A percentile compares a stretch with the other conserved stretches of the same genome.
Conservation (phyloP, 306 rosid species). For the Cucumis cinereus region DNA sequence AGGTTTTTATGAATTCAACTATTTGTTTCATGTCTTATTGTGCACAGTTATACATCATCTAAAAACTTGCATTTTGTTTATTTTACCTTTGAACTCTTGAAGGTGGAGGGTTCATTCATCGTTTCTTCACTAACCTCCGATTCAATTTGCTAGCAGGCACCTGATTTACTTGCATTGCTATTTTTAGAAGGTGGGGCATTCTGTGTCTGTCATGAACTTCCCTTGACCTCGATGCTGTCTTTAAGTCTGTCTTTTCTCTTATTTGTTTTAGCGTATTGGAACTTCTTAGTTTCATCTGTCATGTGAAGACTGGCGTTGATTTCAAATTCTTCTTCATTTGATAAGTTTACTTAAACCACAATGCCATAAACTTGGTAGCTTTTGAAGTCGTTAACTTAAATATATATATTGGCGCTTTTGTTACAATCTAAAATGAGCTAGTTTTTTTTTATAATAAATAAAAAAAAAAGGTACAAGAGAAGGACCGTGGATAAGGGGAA, state of each 20-base stretch:
- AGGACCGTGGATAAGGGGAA: neutral
- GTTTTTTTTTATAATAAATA: neutral
- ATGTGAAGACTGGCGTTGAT: neutral
- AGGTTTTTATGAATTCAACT: neutral
- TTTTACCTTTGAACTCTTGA: neutral
- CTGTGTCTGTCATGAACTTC: neutral
- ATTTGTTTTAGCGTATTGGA: neutral
- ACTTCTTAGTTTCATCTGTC: neutral
- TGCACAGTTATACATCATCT: neutral
- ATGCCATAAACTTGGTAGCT: neutral
- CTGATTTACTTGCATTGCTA: constrained; percentile 61
- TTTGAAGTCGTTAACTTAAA: neutral
- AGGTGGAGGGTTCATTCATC: neutral
- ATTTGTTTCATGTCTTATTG: neutral
- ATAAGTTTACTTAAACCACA: neutral
- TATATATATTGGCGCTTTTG: neutral
- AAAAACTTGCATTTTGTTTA: neutral
- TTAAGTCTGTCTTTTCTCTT: neutral
- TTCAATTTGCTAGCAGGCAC: constrained; percentile 56
- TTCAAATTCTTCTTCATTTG: neutral
- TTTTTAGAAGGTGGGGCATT: constrained; percentile 48
- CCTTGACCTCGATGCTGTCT: neutral
- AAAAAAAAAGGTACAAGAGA: neutral
- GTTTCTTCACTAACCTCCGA: constrained; percentile 15
- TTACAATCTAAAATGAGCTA: neutral